These are phyloP conservation scores for Patellifolia procumbens DNA, from an alignment of 179 eudicot species.

Conservation along the genomic window DNA sequence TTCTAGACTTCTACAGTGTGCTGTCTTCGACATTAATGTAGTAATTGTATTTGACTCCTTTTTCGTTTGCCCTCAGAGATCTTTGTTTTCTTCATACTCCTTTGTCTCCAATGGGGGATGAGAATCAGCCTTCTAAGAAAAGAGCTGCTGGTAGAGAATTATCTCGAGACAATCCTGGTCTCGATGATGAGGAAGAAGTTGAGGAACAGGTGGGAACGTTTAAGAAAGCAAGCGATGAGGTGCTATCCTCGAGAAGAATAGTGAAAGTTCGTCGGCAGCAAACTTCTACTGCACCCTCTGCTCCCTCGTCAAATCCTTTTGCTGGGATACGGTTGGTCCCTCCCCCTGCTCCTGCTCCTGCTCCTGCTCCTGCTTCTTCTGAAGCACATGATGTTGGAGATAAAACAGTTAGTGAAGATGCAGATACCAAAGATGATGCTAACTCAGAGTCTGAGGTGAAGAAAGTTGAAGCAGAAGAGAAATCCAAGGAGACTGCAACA, in stretches of 20 bases:
- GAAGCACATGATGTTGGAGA: conserved; percentile 34
- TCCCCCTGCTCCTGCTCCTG: conserved; percentile 30
- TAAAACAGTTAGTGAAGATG: conserved; percentile 36
- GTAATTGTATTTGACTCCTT: conserved; percentile 15
- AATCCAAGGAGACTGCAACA: conserved; percentile 28
- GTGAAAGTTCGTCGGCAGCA: conserved; percentile 84
- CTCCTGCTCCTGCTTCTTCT: conserved; percentile 35
- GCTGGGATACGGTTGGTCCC: conserved; percentile 75
- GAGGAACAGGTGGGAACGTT: conserved; percentile 74
- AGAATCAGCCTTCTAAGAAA: conserved; percentile 69
- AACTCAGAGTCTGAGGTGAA: conserved; percentile 34
- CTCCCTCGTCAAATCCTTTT: conserved; percentile 79
- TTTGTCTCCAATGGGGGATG: conserved; percentile 34
- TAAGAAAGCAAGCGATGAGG: conserved; percentile 85
- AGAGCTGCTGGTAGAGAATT: conserved; percentile 88
- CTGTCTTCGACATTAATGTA: background rate
- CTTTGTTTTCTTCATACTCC: background rate
- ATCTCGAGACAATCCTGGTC: conserved; percentile 78
- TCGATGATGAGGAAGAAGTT: conserved; percentile 78
- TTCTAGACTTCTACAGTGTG: background rate
- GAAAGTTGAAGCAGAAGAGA: conserved; percentile 32
- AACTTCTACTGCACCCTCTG: conserved; percentile 50
- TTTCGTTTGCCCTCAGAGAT: conserved; percentile 16
- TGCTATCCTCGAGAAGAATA: conserved; percentile 70
- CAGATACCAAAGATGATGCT: conserved; percentile 32